Evolutionary conservation across 1,139 yeast genomes (phyloP).

Genomic region (Saccharomyces hybrid): DNA sequence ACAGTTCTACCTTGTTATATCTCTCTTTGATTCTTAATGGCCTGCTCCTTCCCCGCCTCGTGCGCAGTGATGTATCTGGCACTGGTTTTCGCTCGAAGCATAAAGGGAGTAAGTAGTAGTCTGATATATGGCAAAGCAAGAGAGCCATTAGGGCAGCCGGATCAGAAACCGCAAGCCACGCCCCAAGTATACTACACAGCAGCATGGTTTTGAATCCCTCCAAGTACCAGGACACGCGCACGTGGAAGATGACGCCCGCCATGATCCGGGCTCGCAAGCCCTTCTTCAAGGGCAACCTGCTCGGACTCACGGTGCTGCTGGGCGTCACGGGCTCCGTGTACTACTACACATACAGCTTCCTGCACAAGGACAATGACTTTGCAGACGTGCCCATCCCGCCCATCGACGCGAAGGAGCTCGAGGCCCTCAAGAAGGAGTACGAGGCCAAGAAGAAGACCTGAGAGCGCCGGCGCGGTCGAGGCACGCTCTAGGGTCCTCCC

Average conservation of each 20-base stretch:
- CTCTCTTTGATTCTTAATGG: neutral
- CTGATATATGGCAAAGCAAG: neutral
- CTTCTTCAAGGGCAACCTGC: constrained; percentile 67
- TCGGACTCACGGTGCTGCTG: constrained; percentile 49
- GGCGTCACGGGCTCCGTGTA: constrained; percentile 66
- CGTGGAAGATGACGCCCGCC: constrained; percentile 90
- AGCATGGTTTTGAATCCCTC: constrained; percentile 31
- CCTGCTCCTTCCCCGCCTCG: neutral
- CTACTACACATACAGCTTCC: constrained; percentile 59
- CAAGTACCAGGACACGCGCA: constrained; percentile 62
- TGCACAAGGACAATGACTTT: constrained; percentile 71
- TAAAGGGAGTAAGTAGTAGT: neutral
- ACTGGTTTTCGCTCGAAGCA: neutral
- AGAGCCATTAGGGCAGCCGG: neutral
- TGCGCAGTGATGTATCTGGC: neutral
- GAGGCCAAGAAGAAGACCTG: constrained; percentile 36
- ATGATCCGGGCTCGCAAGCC: constrained; percentile 84
- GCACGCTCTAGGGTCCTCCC: constrained; percentile 1
- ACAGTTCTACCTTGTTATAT: neutral
- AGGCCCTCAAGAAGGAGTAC: constrained; percentile 61
- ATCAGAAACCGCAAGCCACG: neutral
- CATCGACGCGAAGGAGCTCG: constrained; percentile 67
- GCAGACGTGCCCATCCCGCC: constrained; percentile 92
- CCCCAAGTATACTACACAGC: constrained; percentile 5
- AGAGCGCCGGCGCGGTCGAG: constrained; percentile 10